Conservation (phyloP, 2,329 filamentous ascomycete species). For the Exophiala phaeomuriformis region DNA sequence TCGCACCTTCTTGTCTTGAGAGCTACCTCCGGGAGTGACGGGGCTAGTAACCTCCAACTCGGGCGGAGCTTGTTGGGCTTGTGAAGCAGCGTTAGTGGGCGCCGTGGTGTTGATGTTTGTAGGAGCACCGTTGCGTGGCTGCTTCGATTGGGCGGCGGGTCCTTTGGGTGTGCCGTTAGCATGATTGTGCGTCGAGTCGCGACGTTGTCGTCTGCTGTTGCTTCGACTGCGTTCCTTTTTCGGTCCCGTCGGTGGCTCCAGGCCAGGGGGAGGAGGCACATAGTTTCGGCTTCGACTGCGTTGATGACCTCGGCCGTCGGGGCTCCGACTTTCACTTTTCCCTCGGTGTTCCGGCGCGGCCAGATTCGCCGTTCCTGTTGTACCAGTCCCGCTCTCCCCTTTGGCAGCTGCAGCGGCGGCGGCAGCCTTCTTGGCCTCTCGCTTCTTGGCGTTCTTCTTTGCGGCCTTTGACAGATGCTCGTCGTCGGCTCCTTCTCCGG, state of each 20-base stretch:
- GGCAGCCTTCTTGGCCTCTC: slow-evolving; percentile 83
- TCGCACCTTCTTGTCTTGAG: slow-evolving; percentile 84
- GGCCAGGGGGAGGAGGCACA: slow-evolving; percentile 17
- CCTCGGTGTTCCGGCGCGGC: slow-evolving; percentile 18
- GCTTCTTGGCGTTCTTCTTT: slow-evolving; percentile 98
- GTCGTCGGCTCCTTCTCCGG: slow-evolving; percentile 53
- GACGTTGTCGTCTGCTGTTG: slow-evolving; percentile 28
- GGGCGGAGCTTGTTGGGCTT: slow-evolving; percentile 25
- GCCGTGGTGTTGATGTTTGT: slow-evolving; percentile 32
- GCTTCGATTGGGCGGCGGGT: slow-evolving; percentile 15
- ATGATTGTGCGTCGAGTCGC: slow-evolving; percentile 21
- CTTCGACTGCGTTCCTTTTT: slow-evolving; percentile 27
- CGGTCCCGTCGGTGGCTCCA: slow-evolving; percentile 22
- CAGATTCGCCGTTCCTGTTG: no score
- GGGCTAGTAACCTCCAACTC: slow-evolving; percentile 29
- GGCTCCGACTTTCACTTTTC: slow-evolving; percentile 32
- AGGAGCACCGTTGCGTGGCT: slow-evolving; percentile 12
- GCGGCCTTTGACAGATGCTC: slow-evolving; percentile 75
- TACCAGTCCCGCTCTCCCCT: neutral
- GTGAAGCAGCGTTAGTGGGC: slow-evolving; percentile 28
- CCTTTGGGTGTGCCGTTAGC: slow-evolving; percentile 19
- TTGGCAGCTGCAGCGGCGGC: slow-evolving; percentile 59
- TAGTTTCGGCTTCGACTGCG: slow-evolving; percentile 45
- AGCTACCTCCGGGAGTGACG: slow-evolving; percentile 41
- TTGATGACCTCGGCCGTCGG: slow-evolving; percentile 47